phyloP scores from a whole-genome alignment of 768 basidiomycete genomes.

The Crepidotus variabilis region DNA sequence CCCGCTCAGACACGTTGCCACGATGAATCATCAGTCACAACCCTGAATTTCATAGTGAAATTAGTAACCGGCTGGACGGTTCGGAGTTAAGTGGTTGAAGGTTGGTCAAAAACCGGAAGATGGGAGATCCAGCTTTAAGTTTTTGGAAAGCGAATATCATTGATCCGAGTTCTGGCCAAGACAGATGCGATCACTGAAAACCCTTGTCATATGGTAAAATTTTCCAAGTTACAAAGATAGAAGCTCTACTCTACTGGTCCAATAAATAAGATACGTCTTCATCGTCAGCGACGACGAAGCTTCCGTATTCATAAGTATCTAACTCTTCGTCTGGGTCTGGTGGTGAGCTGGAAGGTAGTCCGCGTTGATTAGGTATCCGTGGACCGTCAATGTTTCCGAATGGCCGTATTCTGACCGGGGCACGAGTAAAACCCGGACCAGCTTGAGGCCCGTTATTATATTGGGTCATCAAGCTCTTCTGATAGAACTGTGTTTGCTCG shows the following conservation, averaged over 20 bases:
- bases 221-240: not conserved
- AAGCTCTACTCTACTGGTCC: not conserved
- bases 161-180: too few species aligned
- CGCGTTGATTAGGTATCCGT: slow-evolving; percentile 7
- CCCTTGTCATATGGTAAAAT: too few species aligned
- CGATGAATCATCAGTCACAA: too few species aligned
- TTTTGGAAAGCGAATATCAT: too few species aligned
- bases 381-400: slow-evolving; percentile 35
- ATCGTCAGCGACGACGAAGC: slow-evolving; percentile 80
- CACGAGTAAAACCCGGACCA: slow-evolving; percentile 52
- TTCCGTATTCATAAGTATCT: slow-evolving; percentile 70
- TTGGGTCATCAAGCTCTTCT: slow-evolving; percentile 72
- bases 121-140: too few species aligned
- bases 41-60: too few species aligned
- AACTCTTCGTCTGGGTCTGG: slow-evolving; percentile 42
- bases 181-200: too few species aligned
- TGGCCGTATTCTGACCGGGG: slow-evolving; percentile 42
- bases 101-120: too few species aligned
- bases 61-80: too few species aligned
- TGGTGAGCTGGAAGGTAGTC: slow-evolving; percentile 57
- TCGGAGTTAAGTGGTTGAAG: too few species aligned
- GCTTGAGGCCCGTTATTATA: slow-evolving; percentile 31
- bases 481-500: slow-evolving; percentile 68
- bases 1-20: too few species aligned
- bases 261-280: slow-evolving; percentile 52